These are phyloP conservation scores for Candida albicans DNA, from an alignment of 1,139 yeast species.

Conservation along the genomic window DNA sequence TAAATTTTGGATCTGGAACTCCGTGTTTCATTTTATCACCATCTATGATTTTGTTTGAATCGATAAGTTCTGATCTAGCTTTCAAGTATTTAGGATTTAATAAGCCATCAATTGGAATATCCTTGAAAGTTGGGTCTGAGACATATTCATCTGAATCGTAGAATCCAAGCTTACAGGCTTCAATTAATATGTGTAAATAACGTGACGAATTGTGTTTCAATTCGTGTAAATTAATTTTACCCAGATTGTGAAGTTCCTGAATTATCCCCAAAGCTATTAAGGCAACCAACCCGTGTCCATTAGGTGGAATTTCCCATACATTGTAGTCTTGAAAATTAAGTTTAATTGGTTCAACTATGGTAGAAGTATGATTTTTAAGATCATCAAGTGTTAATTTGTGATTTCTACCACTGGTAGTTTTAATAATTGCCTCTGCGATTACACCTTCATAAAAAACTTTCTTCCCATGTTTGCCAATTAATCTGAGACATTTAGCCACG, in stretches of 20 bases:
- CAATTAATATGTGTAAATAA: conserved; percentile 68
- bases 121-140: conserved; percentile 54
- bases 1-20: conserved; percentile 61
- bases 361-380: conserved; percentile 53
- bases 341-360: conserved; percentile 61
- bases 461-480: conserved; percentile 58
- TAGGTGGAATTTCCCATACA: conserved; percentile 79
- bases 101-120: conserved; percentile 36
- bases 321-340: conserved; percentile 45
- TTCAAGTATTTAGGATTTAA: conserved; percentile 46
- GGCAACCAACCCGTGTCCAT: conserved; percentile 78
- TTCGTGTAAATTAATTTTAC: conserved; percentile 43
- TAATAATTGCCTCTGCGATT: conserved; percentile 65
- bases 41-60: conserved; percentile 37
- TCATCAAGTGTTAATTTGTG: conserved; percentile 61
- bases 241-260: conserved; percentile 50
- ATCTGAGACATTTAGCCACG: conserved; percentile 54
- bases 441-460: conserved; percentile 69
- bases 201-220: conserved; percentile 69
- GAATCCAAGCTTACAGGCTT: conserved; percentile 70
- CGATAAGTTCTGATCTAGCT: conserved; percentile 50
- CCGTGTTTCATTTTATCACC: conserved; percentile 49
- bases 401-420: conserved; percentile 49
- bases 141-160: conserved; percentile 77
- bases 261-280: conserved; percentile 67